Conservation (phyloP, 2,329 filamentous ascomycete species). For the Cladosporium halotolerans region DNA sequence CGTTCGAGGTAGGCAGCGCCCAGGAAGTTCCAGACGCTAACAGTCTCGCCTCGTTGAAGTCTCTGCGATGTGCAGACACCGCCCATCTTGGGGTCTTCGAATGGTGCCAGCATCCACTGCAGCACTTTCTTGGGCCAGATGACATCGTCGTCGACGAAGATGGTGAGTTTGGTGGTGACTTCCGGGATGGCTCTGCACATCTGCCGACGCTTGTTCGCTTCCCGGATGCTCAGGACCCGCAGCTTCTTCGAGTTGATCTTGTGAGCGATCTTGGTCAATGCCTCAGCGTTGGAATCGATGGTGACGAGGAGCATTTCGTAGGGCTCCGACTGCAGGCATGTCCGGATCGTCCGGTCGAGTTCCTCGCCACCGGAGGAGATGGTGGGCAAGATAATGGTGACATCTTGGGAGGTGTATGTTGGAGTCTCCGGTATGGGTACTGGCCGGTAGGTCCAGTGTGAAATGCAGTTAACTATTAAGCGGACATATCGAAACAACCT, state of each 20-base stretch:
- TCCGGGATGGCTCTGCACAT: conserved; percentile 86
- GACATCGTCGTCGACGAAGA: conserved; percentile 95
- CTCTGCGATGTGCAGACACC: conserved; percentile 90
- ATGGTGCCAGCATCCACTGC: conserved; percentile 87
- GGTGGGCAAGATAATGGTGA: conserved; percentile 89
- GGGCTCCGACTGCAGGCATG: conserved; percentile 65
- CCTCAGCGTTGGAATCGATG: conserved; percentile 69
- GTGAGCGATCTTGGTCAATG: conserved; percentile 40
- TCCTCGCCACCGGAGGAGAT: conserved; percentile 84
- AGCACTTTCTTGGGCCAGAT: conserved; percentile 82
- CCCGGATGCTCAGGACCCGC: conserved; percentile 67
- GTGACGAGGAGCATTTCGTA: conserved; percentile 78
- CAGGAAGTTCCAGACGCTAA: conserved; percentile 76
- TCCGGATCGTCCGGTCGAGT: conserved; percentile 71
- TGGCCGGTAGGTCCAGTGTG: conserved; percentile 81
- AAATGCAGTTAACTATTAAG: conserved; percentile 75
- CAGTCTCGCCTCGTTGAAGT: conserved; percentile 62
- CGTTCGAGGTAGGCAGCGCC: conserved; percentile 88
- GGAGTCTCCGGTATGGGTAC: conserved; percentile 76
- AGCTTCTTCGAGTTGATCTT: conserved; percentile 60
- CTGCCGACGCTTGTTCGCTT: conserved; percentile 92
- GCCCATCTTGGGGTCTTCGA: conserved; percentile 76
- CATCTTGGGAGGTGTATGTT: conserved; percentile 72
- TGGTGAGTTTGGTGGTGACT: conserved; percentile 74
- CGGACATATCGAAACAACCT: conserved; percentile 86